Percentiles rank a stretch among this genome's conserved stretches.
Conservation (phyloP, 768 basidiomycete genomes). For the Suillus occidentalis region DNA sequence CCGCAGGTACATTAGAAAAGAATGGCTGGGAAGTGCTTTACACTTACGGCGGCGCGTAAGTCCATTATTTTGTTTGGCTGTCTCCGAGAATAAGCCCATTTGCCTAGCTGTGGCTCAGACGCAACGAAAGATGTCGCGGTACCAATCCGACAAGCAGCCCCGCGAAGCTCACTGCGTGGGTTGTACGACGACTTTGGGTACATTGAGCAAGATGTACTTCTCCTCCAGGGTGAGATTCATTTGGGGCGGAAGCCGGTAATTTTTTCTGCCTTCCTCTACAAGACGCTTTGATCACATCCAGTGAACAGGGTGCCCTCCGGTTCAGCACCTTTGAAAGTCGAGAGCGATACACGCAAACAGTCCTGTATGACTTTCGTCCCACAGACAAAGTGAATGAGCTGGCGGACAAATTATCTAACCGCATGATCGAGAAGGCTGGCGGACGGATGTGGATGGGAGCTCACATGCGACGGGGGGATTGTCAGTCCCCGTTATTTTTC, state of each 20-base stretch:
- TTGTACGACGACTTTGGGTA: constrained; percentile 38
- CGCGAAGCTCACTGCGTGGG: constrained; percentile 35
- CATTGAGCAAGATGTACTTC: constrained; percentile 36
- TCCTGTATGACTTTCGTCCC: constrained; percentile 32
- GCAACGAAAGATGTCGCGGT: constrained; percentile 38
- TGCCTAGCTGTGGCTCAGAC: constrained; percentile 37
- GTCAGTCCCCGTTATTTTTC: constrained; percentile 24
- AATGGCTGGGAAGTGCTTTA: constrained; percentile 44
- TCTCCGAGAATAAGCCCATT: constrained; percentile 1
- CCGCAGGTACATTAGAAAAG: constrained; percentile 34
- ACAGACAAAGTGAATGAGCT: constrained; percentile 26
- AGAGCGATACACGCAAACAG: constrained; percentile 29
- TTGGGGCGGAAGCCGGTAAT: constrained; percentile 38
- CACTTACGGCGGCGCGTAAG: constrained; percentile 43
- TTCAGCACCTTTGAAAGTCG: constrained; percentile 34
- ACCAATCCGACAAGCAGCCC: constrained; percentile 35
- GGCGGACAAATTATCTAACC: constrained; percentile 29
- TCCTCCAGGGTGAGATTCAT: constrained; percentile 42
- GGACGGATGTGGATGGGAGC: constrained; percentile 44
- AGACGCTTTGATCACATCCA: background rate
- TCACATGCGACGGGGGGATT: constrained; percentile 47
- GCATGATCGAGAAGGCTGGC: constrained; percentile 28
- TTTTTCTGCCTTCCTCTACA: background rate
- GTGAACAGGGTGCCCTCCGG: constrained; percentile 29
- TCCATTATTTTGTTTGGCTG: constrained; percentile 1